phyloP scores from a whole-genome alignment of 352 stramenopile genomes.

The Lagenidium sp. region DNA sequence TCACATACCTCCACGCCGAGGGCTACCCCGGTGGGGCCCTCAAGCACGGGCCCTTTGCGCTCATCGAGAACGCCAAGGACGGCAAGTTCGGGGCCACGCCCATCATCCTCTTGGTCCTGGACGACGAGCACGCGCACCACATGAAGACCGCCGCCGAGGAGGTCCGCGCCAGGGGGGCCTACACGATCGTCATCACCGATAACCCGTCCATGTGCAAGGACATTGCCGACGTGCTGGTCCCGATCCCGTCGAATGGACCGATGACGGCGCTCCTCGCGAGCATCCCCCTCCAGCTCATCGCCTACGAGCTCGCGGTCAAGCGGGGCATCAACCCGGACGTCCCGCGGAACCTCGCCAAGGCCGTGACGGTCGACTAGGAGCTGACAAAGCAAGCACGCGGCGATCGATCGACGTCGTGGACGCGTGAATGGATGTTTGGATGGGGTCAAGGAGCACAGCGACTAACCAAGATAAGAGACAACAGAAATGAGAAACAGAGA shows the following conservation, averaged over 20 bases:
- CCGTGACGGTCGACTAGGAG: conserved; percentile 96
- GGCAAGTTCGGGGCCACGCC: conserved; percentile 94
- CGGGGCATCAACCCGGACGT: conserved; percentile 98
- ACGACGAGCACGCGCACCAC: conserved; percentile 94
- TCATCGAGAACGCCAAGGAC: conserved; percentile 93
- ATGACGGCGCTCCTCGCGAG: conserved; percentile 95
- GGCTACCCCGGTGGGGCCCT: conserved; percentile 96
- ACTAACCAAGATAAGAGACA: no score
- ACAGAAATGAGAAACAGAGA: no score
- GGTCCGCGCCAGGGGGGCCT: conserved; percentile 93
- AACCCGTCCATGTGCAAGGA: conserved; percentile 90
- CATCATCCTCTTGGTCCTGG: conserved; percentile 96
- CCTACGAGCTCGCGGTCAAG: conserved; percentile 96
- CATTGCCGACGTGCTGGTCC: conserved; percentile 91
- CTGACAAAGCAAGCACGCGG: neutral
- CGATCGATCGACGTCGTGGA: neutral
- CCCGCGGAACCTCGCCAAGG: conserved; percentile 97
- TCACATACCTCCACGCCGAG: conserved; percentile 98
- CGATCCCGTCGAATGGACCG: conserved; percentile 94
- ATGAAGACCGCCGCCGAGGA: conserved; percentile 95
- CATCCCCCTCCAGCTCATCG: conserved; percentile 96
- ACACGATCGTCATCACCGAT: conserved; percentile 98
- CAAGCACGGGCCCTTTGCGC: conserved; percentile 98
- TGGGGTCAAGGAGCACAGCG: no score
- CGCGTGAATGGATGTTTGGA: no score